phyloP scores from a whole-genome alignment of 768 basidiomycete species.

The Suillus plorans region DNA sequence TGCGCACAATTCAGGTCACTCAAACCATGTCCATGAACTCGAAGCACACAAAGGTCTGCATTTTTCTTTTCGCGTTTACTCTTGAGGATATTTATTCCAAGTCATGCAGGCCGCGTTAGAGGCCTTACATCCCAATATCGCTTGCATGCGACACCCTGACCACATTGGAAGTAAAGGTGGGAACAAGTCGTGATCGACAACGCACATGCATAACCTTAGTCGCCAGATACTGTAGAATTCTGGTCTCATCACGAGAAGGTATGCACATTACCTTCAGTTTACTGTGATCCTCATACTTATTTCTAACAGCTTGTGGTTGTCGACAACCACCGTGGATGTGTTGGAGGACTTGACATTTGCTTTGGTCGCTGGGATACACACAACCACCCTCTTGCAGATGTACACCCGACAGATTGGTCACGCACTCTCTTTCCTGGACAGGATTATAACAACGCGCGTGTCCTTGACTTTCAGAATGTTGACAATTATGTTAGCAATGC shows the following conservation, averaged over 20 bases:
- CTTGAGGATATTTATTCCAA: neutral
- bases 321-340: slow-evolving; percentile 81
- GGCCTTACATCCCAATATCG: slow-evolving; percentile 82
- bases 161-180: slow-evolving; percentile 79
- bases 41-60: slow-evolving; percentile 71
- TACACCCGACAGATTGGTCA: slow-evolving; percentile 82
- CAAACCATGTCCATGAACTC: slow-evolving; percentile 91
- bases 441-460: slow-evolving; percentile 90
- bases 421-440: slow-evolving; percentile 89
- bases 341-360: slow-evolving; percentile 94
- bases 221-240: slow-evolving; percentile 70
- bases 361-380: slow-evolving; percentile 98
- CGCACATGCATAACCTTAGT: neutral
- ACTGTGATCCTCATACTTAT: neutral
- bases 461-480: slow-evolving; percentile 84
- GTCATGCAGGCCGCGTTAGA: slow-evolving; percentile 65
- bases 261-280: neutral
- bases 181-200: neutral
- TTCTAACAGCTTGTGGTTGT: slow-evolving; percentile 64
- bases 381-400: slow-evolving; percentile 87
- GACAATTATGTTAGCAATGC: slow-evolving; percentile 71
- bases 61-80: too few species aligned
- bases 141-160: slow-evolving; percentile 87
- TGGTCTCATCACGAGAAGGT: slow-evolving; percentile 94
- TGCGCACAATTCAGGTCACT: slow-evolving; percentile 54